phyloP scores from a whole-genome alignment of 2,329 filamentous ascomycete species.

The Lachnellula suecica region DNA sequence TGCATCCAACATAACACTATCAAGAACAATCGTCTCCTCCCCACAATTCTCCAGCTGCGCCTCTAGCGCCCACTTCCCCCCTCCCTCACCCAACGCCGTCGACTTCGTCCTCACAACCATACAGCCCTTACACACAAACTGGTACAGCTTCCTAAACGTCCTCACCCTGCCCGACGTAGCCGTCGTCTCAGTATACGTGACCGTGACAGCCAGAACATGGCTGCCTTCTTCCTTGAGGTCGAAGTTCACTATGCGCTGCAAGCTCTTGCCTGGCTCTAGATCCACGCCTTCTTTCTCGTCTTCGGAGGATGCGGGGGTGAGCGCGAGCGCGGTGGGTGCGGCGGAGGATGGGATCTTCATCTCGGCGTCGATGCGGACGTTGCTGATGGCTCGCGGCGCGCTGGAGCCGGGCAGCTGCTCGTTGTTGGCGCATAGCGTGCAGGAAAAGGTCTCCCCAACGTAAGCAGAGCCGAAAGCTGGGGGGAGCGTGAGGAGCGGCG shows the following conservation, averaged over 20 bases:
- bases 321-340: constrained; percentile 61
- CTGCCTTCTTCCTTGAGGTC: constrained; percentile 93
- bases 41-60: constrained; percentile 95
- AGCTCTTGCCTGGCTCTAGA: constrained; percentile 61
- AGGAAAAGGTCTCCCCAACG: constrained; percentile 92
- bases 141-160: constrained; percentile 93
- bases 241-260: constrained; percentile 82
- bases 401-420: constrained; percentile 53
- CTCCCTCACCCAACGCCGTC: constrained; percentile 43
- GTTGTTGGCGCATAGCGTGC: constrained; percentile 94
- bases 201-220: constrained; percentile 89
- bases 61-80: constrained; percentile 71
- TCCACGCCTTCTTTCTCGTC: constrained; percentile 39
- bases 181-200: constrained; percentile 90
- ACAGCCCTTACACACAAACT: constrained; percentile 90
- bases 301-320: constrained; percentile 38
- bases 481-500: constrained; percentile 75
- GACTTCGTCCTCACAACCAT: constrained; percentile 90
- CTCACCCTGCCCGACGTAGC: constrained; percentile 69
- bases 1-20: constrained; percentile 58
- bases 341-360: constrained; percentile 82
- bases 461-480: constrained; percentile 92
- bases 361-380: constrained; percentile 82
- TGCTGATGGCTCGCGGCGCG: constrained; percentile 56
- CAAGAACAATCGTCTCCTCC: constrained; percentile 77